A percentile compares a stretch with the other conserved stretches of the same genome.
phyloP scores from a whole-genome alignment of 768 basidiomycete genomes.

The Trametes sanguinea region DNA sequence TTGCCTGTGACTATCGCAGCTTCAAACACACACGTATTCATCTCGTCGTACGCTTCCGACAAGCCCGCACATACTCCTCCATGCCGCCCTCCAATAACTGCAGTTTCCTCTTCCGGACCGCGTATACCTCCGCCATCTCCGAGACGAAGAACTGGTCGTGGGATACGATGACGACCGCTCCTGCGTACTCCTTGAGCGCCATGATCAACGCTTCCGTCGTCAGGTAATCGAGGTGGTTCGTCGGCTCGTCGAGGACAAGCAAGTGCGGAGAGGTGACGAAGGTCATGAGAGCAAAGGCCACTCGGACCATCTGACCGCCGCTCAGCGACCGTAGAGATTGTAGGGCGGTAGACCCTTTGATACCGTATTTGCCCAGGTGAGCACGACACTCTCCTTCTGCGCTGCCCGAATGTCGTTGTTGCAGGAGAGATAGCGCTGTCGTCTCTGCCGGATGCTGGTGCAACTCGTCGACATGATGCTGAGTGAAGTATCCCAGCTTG shows the following conservation, averaged over 20 bases:
- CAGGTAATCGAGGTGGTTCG: conserved; percentile 91
- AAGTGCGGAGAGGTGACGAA: conserved; percentile 96
- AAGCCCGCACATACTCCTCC: conserved; percentile 15
- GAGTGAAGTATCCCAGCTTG: conserved; percentile 28
- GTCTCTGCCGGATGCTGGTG: conserved; percentile 11
- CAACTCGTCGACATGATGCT: conserved; percentile 28
- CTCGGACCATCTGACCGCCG: conserved; percentile 99
- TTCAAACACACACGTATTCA: neutral
- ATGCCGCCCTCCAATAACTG: conserved; percentile 35
- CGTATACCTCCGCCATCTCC: conserved; percentile 97
- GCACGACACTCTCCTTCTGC: conserved; percentile 16
- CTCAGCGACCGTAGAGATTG: conserved; percentile 79
- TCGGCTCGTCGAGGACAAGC: conserved; percentile 89
- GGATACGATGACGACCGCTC: conserved; percentile 94
- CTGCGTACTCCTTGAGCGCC: conserved; percentile 95
- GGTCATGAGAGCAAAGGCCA: conserved; percentile 85
- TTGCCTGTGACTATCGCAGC: neutral
- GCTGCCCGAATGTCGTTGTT: conserved; percentile 5
- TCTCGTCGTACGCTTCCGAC: conserved; percentile 12
- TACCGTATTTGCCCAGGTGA: conserved; percentile 23
- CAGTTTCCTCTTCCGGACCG: conserved; percentile 88
- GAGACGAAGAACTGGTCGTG: conserved; percentile 98
- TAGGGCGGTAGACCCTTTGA: conserved; percentile 13
- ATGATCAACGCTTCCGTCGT: conserved; percentile 99
- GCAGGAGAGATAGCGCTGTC: conserved; percentile 14